phyloP scores from a whole-genome alignment of 371 early-diverging fungal species.

The Sporodiniella umbellata region DNA sequence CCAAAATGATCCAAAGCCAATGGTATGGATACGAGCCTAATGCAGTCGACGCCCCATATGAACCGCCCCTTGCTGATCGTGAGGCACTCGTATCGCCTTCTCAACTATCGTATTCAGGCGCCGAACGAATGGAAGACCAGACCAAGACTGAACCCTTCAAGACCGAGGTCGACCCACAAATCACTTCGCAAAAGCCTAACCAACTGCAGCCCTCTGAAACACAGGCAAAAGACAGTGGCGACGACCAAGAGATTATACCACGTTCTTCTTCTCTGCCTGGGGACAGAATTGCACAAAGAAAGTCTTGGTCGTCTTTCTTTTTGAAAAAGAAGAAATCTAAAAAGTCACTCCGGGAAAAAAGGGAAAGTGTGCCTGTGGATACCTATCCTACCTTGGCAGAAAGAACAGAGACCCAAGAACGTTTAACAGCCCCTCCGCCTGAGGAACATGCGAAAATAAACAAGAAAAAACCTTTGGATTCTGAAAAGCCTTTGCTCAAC shows the following conservation, averaged over 20 bases:
- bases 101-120: too few species aligned
- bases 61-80: background rate
- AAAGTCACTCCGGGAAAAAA: background rate
- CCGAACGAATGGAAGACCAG: background rate
- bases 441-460: too few species aligned
- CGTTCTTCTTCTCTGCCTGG: background rate
- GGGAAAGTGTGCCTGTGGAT: constrained; percentile 9
- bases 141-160: background rate
- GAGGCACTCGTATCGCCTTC: too few species aligned
- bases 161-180: background rate
- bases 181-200: too few species aligned
- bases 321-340: constrained; percentile 17
- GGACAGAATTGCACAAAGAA: constrained; percentile 8
- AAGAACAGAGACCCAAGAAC: background rate
- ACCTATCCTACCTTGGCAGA: background rate
- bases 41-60: background rate
- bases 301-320: constrained; percentile 19
- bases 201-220: background rate
- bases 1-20: constrained; percentile 35
- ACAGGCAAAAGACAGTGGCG: background rate
- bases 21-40: constrained; percentile 15
- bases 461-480: too few species aligned
- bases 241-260: background rate
- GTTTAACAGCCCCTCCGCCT: too few species aligned
- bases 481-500: background rate